A percentile compares a stretch with the other conserved stretches of the same genome.
Conservation (phyloP, 164 flowering plant genomes). For the Malania oleifera region DNA sequence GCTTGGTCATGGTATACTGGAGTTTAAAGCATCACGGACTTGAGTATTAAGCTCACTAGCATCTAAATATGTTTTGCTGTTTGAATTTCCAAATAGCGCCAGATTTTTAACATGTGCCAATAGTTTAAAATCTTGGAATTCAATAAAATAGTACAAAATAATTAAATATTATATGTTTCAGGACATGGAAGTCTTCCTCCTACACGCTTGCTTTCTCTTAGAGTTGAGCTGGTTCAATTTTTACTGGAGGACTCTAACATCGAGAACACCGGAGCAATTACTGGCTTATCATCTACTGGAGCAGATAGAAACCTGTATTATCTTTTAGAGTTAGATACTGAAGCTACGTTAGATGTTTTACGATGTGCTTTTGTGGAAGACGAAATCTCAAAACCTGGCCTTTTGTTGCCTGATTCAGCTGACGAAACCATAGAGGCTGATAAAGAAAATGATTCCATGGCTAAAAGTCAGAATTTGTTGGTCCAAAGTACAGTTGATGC, state of each 20-base stretch:
- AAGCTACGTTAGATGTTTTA: slow-evolving; percentile 84
- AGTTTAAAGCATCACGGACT: no score
- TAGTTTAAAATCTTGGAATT: background rate
- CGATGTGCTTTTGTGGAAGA: slow-evolving; percentile 62
- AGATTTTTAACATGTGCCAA: no score
- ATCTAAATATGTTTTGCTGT: no score
- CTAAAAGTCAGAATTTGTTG: slow-evolving; percentile 31
- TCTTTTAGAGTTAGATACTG: slow-evolving; percentile 80
- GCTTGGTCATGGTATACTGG: no score
- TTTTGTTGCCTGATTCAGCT: slow-evolving; percentile 21
- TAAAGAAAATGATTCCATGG: slow-evolving; percentile 17
- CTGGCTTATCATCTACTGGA: slow-evolving; percentile 26
- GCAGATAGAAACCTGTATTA: slow-evolving; percentile 50
- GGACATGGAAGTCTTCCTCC: slow-evolving; percentile 78
- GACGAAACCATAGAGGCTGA: slow-evolving; percentile 25
- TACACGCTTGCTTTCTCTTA: slow-evolving; percentile 68
- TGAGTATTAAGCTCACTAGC: no score
- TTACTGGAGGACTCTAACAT: slow-evolving; percentile 58
- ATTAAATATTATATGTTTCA: slow-evolving; percentile 28
- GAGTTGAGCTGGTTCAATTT: slow-evolving; percentile 65
- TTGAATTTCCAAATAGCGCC: no score
- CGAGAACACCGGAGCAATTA: slow-evolving; percentile 23
- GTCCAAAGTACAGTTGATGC: slow-evolving; percentile 58
- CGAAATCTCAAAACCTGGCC: slow-evolving; percentile 25
- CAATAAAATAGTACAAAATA: background rate